Evolutionary conservation across 1,284 basidiomycete species (phyloP).

Genomic region (Sporisorium sorghi): DNA sequence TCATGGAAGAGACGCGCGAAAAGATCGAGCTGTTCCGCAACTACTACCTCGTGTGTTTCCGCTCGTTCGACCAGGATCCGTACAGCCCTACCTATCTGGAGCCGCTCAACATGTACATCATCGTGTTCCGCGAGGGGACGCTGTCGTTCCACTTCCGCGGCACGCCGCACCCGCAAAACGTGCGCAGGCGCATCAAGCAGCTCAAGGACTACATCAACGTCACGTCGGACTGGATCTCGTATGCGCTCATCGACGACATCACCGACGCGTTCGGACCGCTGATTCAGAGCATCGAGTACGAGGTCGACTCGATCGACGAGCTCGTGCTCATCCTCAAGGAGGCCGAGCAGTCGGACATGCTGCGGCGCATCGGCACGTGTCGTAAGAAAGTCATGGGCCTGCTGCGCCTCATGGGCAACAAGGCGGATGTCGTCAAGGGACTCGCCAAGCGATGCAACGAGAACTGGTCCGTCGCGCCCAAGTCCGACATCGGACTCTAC

Average conservation of each 20-base stretch:
- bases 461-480: constrained; percentile 98
- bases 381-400: constrained; percentile 99
- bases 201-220: constrained; percentile 99
- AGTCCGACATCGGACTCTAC: constrained; percentile 95
- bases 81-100: constrained; percentile 98
- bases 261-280: constrained; percentile 99
- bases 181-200: constrained; percentile 96
- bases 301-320: constrained; percentile 99
- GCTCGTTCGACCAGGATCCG: constrained; percentile 97
- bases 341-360: constrained; percentile 83
- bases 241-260: constrained; percentile 99
- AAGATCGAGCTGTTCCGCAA: constrained; percentile 99
- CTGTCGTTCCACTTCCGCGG: constrained; percentile 97
- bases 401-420: constrained; percentile 93
- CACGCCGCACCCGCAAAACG: constrained; percentile 97
- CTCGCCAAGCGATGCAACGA: constrained; percentile 96
- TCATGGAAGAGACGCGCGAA: constrained; percentile 98
- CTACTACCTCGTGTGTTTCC: constrained; percentile 99
- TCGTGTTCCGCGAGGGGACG: constrained; percentile 98
- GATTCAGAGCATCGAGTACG: constrained; percentile 98
- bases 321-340: constrained; percentile 94
- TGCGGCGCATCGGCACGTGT: constrained; percentile 91
- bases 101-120: constrained; percentile 99
- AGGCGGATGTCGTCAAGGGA: constrained; percentile 99
- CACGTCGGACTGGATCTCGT: constrained; percentile 99